phyloP scores from a whole-genome alignment of 495 filamentous ascomycete genomes.

The Penicillium paxilli region DNA sequence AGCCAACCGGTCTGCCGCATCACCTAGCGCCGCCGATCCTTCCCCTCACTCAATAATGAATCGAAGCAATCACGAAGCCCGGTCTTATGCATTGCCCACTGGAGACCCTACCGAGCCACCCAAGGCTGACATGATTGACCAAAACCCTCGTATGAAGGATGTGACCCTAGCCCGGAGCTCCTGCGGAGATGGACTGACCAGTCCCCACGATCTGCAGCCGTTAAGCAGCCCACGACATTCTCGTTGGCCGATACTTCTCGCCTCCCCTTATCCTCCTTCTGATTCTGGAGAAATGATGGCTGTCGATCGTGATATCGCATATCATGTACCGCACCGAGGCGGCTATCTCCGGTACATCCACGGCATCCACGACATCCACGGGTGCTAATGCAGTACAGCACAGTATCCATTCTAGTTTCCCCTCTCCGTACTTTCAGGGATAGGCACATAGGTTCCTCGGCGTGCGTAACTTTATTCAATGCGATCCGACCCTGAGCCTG shows the following conservation, averaged over 20 bases:
- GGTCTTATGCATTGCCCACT: conserved; percentile 1
- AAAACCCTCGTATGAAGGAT: conserved; percentile 11
- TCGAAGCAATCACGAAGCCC: conserved; percentile 3
- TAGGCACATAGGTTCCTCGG: too few relatives aligned
- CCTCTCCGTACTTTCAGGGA: too few relatives aligned
- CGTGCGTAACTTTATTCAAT: too few relatives aligned
- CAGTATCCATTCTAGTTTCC: too few relatives aligned
- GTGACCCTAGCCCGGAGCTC: conserved; percentile 24
- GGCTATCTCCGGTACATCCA: conserved; percentile 9
- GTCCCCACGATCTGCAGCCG: conserved; percentile 8
- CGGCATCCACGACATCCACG: too few relatives aligned
- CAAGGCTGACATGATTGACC: background rate
- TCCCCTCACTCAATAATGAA: conserved; percentile 11
- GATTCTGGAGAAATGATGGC: conserved; percentile 2
- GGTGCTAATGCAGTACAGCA: too few relatives aligned
- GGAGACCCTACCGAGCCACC: conserved; percentile 8
- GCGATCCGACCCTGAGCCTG: too few relatives aligned
- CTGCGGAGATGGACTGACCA: conserved; percentile 22
- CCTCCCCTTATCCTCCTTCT: conserved; percentile 1
- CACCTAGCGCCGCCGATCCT: conserved; percentile 10
- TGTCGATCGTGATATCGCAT: conserved; percentile 4
- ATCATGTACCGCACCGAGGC: background rate
- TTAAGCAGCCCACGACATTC: conserved; percentile 2
- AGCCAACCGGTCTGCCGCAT: background rate
- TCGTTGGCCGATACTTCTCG: conserved; percentile 2